These are phyloP conservation scores for Mycena crocata DNA, from an alignment of 768 basidiomycete species.

Conservation along the genomic window DNA sequence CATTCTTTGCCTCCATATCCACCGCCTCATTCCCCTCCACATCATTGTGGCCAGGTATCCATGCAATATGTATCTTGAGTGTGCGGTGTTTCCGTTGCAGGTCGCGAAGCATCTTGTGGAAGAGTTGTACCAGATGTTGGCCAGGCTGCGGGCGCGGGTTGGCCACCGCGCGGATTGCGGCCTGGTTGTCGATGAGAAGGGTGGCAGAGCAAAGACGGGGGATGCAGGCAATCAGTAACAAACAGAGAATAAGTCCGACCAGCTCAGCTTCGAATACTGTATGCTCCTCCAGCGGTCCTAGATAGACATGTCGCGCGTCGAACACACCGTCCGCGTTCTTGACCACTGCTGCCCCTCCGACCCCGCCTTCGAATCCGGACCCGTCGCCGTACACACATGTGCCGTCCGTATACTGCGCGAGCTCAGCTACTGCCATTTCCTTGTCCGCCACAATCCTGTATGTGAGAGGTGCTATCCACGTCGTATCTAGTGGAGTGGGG, in stretches of 20 bases:
- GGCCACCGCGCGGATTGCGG: no score
- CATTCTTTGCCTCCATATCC: slow-evolving; percentile 1
- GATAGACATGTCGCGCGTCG: neutral
- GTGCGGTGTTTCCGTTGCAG: neutral
- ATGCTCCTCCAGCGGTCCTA: no score
- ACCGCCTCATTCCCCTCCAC: slow-evolving; percentile 15
- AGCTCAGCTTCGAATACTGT: no score
- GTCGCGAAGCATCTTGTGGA: neutral
- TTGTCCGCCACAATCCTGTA: neutral
- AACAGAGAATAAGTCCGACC: no score
- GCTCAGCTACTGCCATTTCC: neutral
- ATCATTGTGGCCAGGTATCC: slow-evolving; percentile 9
- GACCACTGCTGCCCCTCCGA: neutral
- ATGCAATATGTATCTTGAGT: slow-evolving; percentile 11
- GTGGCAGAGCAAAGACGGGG: no score
- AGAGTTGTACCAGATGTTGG: no score
- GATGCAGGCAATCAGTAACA: no score
- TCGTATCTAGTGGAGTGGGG: no score
- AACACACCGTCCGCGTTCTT: neutral
- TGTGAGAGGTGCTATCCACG: neutral
- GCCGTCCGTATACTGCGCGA: neutral
- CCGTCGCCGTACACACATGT: neutral
- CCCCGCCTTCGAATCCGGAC: neutral
- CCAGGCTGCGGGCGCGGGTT: no score
- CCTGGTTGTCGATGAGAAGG: no score